Percentiles rank a stretch among this genome's conserved stretches.
Conservation (phyloP, 768 basidiomycete species). For the Agaricus subrufescens region DNA sequence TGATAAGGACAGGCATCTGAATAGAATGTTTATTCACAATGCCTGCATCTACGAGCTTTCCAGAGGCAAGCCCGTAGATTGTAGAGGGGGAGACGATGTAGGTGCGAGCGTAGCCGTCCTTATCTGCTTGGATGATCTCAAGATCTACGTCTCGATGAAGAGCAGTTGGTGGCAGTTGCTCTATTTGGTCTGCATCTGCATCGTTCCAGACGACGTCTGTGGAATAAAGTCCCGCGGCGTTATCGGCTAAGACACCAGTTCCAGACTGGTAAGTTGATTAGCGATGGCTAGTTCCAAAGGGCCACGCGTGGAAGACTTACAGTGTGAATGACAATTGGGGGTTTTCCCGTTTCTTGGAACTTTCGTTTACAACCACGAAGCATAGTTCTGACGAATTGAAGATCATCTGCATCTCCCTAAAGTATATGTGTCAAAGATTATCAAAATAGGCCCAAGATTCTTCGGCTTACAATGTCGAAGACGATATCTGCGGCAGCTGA, state of each 20-base stretch:
- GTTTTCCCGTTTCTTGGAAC: constrained; percentile 25
- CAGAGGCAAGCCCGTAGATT: constrained; percentile 45
- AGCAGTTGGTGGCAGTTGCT: constrained; percentile 37
- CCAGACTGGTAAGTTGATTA: constrained; percentile 21
- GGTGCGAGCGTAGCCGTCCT: constrained; percentile 44
- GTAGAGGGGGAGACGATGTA: constrained; percentile 52
- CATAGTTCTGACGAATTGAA: constrained; percentile 33
- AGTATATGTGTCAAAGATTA: neutral
- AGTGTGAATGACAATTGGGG: constrained; percentile 37
- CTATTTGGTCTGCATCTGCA: constrained; percentile 39
- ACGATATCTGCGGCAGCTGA: constrained; percentile 43
- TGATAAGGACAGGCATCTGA: constrained; percentile 43
- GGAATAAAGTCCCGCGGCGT: constrained; percentile 35
- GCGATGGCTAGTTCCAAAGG: neutral
- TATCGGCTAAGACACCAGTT: constrained; percentile 35
- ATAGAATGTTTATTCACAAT: constrained; percentile 45
- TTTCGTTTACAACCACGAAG: constrained; percentile 31
- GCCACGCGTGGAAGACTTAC: constrained; percentile 21
- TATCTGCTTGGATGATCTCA: constrained; percentile 40
- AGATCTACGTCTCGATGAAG: constrained; percentile 49
- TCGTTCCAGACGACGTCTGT: constrained; percentile 44
- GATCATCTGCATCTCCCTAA: constrained; percentile 36
- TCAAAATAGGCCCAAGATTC: neutral
- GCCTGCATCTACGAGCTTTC: constrained; percentile 44
- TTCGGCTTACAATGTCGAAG: constrained; percentile 30